Conservation (phyloP, 768 basidiomycete species). For the Phallus indusiatus region DNA sequence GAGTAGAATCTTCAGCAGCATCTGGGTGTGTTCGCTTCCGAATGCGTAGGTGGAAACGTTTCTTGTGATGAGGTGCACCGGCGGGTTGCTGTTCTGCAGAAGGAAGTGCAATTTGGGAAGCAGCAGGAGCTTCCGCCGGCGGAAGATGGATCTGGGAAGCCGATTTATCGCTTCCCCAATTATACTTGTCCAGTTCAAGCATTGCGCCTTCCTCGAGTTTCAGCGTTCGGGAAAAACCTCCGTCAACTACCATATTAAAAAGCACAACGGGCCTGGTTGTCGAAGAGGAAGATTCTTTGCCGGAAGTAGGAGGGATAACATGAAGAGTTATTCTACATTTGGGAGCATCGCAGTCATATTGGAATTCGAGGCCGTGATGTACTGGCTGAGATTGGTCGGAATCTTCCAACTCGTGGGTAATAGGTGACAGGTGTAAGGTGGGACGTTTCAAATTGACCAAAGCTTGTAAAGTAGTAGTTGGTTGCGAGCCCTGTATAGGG, state of each 20-base stretch:
- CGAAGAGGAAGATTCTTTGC: conserved; percentile 42
- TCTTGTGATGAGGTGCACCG: conserved; percentile 22
- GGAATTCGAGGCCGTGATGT: conserved; percentile 79
- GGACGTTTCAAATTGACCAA: conserved; percentile 92
- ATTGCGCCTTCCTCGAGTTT: conserved; percentile 70
- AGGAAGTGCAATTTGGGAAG: conserved; percentile 1
- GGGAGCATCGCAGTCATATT: conserved; percentile 86
- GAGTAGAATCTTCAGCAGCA: conserved; percentile 22
- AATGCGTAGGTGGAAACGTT: conserved; percentile 65
- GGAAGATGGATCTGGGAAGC: neutral
- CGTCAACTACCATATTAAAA: conserved; percentile 50
- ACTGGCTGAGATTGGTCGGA: conserved; percentile 31
- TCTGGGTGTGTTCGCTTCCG: conserved; percentile 40
- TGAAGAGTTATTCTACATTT: conserved; percentile 75
- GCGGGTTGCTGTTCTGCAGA: conserved; percentile 11
- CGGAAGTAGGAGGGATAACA: conserved; percentile 56
- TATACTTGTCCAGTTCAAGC: conserved; percentile 73
- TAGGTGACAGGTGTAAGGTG: conserved; percentile 66
- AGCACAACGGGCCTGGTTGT: conserved; percentile 34
- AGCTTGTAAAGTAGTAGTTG: conserved; percentile 90
- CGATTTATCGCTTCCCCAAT: conserved; percentile 17
- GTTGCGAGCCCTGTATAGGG: conserved; percentile 51
- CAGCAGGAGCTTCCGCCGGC: conserved; percentile 3
- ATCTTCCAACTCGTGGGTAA: conserved; percentile 37
- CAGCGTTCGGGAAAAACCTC: conserved; percentile 72